Percentiles rank a stretch among this genome's conserved stretches.
phyloP scores from a whole-genome alignment of 2,329 filamentous ascomycete species.

The Fusarium tricinctum region DNA sequence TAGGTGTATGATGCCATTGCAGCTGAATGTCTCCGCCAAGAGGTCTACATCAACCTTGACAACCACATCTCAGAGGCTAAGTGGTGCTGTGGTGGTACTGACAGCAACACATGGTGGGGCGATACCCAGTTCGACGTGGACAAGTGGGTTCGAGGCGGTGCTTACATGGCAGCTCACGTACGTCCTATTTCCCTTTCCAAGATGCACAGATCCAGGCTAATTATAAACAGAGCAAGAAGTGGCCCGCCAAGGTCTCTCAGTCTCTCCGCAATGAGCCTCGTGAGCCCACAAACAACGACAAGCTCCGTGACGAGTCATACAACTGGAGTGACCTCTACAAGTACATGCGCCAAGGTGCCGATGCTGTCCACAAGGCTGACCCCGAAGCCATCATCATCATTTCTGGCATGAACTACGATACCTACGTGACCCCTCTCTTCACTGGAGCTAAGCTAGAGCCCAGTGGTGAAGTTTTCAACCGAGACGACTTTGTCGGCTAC shows the following conservation, averaged over 20 bases:
- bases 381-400: slow-evolving; percentile 68
- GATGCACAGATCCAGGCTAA: neutral
- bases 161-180: slow-evolving; percentile 73
- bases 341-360: slow-evolving; percentile 63
- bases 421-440: slow-evolving; percentile 66
- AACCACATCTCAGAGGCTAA: slow-evolving; percentile 71
- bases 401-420: slow-evolving; percentile 71
- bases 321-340: slow-evolving; percentile 71
- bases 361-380: slow-evolving; percentile 66
- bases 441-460: slow-evolving; percentile 63
- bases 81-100: slow-evolving; percentile 69
- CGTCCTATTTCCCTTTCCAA: slow-evolving; percentile 2
- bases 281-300: slow-evolving; percentile 53
- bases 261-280: slow-evolving; percentile 67
- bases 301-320: slow-evolving; percentile 58
- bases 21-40: slow-evolving; percentile 65
- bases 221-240: slow-evolving; percentile 9
- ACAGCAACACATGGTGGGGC: slow-evolving; percentile 73
- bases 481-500: slow-evolving; percentile 63
- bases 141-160: slow-evolving; percentile 72
- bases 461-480: slow-evolving; percentile 59
- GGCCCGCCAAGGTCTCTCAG: slow-evolving; percentile 50
- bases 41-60: slow-evolving; percentile 71
- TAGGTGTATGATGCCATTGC: slow-evolving; percentile 71
- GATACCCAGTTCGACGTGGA: slow-evolving; percentile 69